Percentiles rank a stretch among this genome's conserved stretches.
These are phyloP conservation scores for Saprolegnia diclina DNA, from an alignment of 352 stramenopile species.

Conservation along the genomic window DNA sequence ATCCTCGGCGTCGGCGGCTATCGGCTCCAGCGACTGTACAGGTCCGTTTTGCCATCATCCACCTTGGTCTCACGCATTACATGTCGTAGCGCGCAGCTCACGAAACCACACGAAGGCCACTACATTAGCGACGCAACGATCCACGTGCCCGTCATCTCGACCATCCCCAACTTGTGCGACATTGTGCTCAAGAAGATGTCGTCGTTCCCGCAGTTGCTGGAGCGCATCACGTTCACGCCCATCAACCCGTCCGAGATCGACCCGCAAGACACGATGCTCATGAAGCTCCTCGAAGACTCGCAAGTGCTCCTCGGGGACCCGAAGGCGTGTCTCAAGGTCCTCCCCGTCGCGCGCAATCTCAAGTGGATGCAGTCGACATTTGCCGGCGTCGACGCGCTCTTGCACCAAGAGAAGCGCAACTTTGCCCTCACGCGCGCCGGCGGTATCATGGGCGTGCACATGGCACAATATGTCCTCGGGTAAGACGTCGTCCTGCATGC, in stretches of 20 bases:
- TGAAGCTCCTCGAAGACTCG: slow-evolving; percentile 37
- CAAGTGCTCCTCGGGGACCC: slow-evolving; percentile 48
- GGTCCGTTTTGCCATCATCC: no score
- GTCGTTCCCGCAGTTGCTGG: neutral
- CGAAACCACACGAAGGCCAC: neutral
- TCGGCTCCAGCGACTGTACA: slow-evolving; percentile 12
- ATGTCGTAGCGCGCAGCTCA: neutral
- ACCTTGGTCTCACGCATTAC: no score
- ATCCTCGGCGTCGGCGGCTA: slow-evolving; percentile 18
- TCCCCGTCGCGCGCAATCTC: slow-evolving; percentile 37
- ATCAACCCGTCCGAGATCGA: neutral
- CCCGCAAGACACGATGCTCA: neutral
- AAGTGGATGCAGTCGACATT: slow-evolving; percentile 62
- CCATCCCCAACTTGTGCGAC: slow-evolving; percentile 90
- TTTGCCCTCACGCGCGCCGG: slow-evolving; percentile 57
- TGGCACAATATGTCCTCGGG: slow-evolving; percentile 66
- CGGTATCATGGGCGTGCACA: slow-evolving; percentile 48
- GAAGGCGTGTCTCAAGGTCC: slow-evolving; percentile 37
- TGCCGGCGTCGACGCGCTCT: slow-evolving; percentile 51
- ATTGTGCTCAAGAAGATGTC: slow-evolving; percentile 89
- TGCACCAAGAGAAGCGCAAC: slow-evolving; percentile 28
- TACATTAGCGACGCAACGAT: neutral
- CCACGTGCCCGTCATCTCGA: slow-evolving; percentile 7
- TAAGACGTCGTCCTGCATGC: no score
- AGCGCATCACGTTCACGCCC: neutral